These are phyloP conservation scores for Ogataea paradorogensis DNA, from an alignment of 805 yeast species.

Conservation along the genomic window DNA sequence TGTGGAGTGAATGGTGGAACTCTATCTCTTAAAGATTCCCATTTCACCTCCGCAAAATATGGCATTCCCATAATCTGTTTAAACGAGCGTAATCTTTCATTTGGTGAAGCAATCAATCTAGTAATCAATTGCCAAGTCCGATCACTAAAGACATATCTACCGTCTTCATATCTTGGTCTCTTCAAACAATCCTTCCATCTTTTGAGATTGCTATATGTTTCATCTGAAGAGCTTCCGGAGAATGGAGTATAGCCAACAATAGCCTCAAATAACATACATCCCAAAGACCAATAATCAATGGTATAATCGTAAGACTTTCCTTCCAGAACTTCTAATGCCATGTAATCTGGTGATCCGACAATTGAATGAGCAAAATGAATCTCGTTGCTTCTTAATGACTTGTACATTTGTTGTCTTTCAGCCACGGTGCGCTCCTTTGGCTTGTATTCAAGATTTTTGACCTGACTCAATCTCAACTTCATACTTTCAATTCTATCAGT, in stretches of 20 bases:
- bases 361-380: constrained; percentile 89
- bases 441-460: constrained; percentile 71
- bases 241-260: constrained; percentile 97
- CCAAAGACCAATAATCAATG: constrained; percentile 98
- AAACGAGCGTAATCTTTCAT: constrained; percentile 70
- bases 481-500: constrained; percentile 90
- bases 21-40: constrained; percentile 63
- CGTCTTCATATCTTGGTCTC: constrained; percentile 90
- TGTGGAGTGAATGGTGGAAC: constrained; percentile 97
- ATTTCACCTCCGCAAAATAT: constrained; percentile 82
- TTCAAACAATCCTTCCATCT: constrained; percentile 87
- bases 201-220: constrained; percentile 89
- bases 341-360: constrained; percentile 98
- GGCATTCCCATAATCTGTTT: constrained; percentile 76
- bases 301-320: constrained; percentile 94
- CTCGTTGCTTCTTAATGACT: constrained; percentile 72
- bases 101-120: constrained; percentile 75
- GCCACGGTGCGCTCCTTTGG: constrained; percentile 69
- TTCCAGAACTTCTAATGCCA: constrained; percentile 96
- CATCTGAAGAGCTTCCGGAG: constrained; percentile 89
- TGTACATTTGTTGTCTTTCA: constrained; percentile 85
- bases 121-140: constrained; percentile 91
- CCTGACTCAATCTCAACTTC: constrained; percentile 62
- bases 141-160: constrained; percentile 88
- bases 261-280: constrained; percentile 95